A percentile compares a stretch with the other conserved stretches of the same genome.
Evolutionary conservation across 1,139 yeast species (phyloP).

Genomic region (Diutina rugosa): DNA sequence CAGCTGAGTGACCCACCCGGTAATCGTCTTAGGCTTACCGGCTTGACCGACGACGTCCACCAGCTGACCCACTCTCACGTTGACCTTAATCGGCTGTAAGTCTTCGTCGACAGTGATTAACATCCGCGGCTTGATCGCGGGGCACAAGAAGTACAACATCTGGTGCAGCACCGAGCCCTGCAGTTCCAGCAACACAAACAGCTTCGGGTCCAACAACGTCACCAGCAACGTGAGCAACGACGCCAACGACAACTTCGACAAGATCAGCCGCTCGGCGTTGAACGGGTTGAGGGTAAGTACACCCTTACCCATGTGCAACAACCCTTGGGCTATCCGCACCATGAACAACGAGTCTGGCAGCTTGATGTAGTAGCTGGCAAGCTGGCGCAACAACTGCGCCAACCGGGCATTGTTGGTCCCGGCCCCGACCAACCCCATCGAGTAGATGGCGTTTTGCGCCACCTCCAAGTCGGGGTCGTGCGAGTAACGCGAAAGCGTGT

Average conservation of each 20-base stretch:
- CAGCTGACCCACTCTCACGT: conserved; percentile 96
- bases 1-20: conserved; percentile 98
- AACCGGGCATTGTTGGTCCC: conserved; percentile 98
- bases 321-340: conserved; percentile 92
- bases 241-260: conserved; percentile 84
- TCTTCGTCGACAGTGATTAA: conserved; percentile 86
- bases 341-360: conserved; percentile 86
- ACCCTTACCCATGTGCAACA: conserved; percentile 92
- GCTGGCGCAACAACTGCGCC: conserved; percentile 88
- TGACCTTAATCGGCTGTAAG: conserved; percentile 78
- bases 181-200: conserved; percentile 41
- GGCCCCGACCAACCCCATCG: conserved; percentile 97
- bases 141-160: conserved; percentile 73
- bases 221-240: conserved; percentile 78
- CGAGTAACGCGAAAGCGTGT: conserved; percentile 88
- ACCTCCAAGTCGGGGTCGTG: conserved; percentile 94
- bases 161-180: conserved; percentile 53
- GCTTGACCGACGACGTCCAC: conserved; percentile 98
- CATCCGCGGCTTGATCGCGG: conserved; percentile 90
- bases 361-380: conserved; percentile 85
- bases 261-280: conserved; percentile 76
- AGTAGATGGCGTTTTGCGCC: conserved; percentile 86
- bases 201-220: conserved; percentile 74
- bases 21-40: conserved; percentile 95
- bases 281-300: conserved; percentile 83